Evolutionary conservation across 106 monocot species (phyloP).

Genomic region (Triglochin maritima): DNA sequence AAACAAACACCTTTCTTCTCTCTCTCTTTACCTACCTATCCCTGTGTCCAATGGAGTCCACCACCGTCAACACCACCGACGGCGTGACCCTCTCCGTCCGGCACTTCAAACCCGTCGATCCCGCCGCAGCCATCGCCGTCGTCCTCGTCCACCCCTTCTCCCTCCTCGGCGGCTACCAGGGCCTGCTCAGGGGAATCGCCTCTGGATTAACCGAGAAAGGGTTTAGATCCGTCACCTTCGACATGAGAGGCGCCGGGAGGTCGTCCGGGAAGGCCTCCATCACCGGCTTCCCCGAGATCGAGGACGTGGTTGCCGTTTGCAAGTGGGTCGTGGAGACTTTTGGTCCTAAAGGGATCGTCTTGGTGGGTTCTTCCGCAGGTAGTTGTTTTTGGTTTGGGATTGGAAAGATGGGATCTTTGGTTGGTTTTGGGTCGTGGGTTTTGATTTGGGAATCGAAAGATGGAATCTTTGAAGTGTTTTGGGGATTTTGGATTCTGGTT

Average conservation of each 20-base stretch:
- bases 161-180: conserved; percentile 85
- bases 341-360: conserved; percentile 50
- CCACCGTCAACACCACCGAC: conserved; percentile 49
- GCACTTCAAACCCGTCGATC: conserved; percentile 46
- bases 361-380: conserved; percentile 98
- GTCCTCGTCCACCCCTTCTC: conserved; percentile 93
- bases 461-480: not conserved
- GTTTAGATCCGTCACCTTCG: conserved; percentile 66
- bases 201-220: conserved; percentile 48
- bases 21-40: not conserved
- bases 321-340: conserved; percentile 45
- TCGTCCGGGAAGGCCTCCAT: conserved; percentile 76
- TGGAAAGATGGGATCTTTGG: not conserved
- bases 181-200: conserved; percentile 72
- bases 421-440: not conserved
- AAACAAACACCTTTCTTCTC: not conserved
- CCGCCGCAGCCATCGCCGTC: conserved; percentile 21
- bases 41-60: conserved; percentile 25
- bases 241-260: conserved; percentile 86
- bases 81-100: conserved; percentile 51
- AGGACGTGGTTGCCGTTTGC: conserved; percentile 65
- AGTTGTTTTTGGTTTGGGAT: not conserved
- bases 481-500: too few relatives aligned
- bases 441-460: not conserved
- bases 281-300: conserved; percentile 68